A percentile compares a stretch with the other conserved stretches of the same genome.
phyloP scores from a whole-genome alignment of 2,329 filamentous ascomycete species.

The Aspergillus floridensis region DNA sequence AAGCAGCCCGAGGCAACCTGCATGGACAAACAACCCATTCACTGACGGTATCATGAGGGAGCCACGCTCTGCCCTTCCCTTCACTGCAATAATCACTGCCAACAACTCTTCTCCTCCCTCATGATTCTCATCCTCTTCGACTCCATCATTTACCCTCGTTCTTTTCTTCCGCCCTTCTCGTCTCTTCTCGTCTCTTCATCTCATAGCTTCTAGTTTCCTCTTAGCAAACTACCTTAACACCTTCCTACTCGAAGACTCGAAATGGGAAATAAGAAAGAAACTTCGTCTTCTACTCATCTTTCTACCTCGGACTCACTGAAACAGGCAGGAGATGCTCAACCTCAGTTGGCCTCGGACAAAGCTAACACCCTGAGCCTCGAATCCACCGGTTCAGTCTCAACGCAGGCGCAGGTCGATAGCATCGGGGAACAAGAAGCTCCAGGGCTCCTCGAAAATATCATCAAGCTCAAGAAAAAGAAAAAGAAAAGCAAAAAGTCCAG shows the following conservation, averaged over 20 bases:
- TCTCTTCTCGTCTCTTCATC: background rate
- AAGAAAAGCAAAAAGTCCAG: slow-evolving; percentile 40
- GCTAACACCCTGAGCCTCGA: background rate
- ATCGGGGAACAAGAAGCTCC: background rate
- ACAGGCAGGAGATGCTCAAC: background rate
- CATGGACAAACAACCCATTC: too few species aligned
- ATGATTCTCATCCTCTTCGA: too few species aligned
- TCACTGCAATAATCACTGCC: too few species aligned
- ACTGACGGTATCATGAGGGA: too few species aligned
- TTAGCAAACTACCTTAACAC: too few species aligned
- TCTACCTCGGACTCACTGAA: background rate
- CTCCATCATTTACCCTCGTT: background rate
- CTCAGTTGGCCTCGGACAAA: background rate
- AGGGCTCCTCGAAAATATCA: background rate
- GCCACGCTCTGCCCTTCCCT: too few species aligned
- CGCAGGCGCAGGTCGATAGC: background rate
- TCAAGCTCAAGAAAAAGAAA: slow-evolving; percentile 30
- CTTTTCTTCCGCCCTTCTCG: background rate
- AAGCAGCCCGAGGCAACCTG: too few species aligned
- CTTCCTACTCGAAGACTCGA: too few species aligned
- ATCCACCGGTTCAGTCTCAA: background rate
- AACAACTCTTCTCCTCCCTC: too few species aligned
- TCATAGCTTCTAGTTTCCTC: background rate
- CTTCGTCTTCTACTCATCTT: background rate
- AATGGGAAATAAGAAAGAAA: background rate